phyloP scores from a whole-genome alignment of 176 grass and related monocot species.

The Carex kokanica region DNA sequence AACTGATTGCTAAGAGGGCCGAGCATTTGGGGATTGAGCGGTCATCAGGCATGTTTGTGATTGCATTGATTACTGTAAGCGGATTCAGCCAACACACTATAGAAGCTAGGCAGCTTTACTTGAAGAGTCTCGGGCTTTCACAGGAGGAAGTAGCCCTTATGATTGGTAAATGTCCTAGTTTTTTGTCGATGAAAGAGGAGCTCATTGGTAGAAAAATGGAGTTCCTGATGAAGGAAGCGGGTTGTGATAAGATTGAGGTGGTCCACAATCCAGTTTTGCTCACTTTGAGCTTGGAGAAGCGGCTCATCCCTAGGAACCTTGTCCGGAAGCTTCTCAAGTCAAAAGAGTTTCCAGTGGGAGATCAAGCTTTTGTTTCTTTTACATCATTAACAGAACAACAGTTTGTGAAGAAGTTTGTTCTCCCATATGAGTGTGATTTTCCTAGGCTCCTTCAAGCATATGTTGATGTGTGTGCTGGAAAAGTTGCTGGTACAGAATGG shows the following conservation, averaged over 20 bases:
- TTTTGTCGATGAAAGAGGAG: neutral
- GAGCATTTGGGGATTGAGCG: slow-evolving; percentile 29
- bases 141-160: neutral
- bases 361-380: neutral
- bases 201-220: slow-evolving; percentile 43
- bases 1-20: neutral
- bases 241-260: slow-evolving; percentile 21
- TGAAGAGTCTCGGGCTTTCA: neutral
- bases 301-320: slow-evolving; percentile 32
- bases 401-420: neutral
- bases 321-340: neutral
- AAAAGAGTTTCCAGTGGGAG: neutral
- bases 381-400: neutral
- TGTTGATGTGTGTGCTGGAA: neutral
- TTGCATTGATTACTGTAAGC: neutral
- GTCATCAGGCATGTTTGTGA: slow-evolving; percentile 11
- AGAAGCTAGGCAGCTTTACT: neutral
- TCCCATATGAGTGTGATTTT: neutral
- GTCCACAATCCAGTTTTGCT: slow-evolving; percentile 32
- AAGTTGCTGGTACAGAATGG: neutral
- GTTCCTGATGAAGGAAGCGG: slow-evolving; percentile 20
- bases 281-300: slow-evolving; percentile 42
- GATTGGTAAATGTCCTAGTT: neutral
- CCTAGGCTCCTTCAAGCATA: neutral
- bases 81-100: neutral